Conservation (phyloP, 768 basidiomycete genomes). For the Rhizopogon roseolus region DNA sequence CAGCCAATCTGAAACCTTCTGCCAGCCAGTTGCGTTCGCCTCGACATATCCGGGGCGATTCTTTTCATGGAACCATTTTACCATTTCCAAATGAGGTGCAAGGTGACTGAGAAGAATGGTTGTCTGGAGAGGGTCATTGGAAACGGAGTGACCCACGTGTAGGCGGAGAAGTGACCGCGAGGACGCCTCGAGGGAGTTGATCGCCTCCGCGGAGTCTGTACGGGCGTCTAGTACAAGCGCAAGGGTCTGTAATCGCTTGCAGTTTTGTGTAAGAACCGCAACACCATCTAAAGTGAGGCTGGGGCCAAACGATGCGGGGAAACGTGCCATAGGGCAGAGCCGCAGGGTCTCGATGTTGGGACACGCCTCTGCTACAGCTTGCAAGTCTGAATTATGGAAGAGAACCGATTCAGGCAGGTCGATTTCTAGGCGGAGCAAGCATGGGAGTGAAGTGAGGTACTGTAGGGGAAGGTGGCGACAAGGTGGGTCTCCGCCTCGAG, state of each 20-base stretch:
- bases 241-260: conserved; percentile 60
- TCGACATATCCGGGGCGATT: conserved; percentile 69
- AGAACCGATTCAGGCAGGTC: conserved; percentile 76
- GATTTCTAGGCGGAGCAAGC: conserved; percentile 60
- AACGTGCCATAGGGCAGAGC: conserved; percentile 65
- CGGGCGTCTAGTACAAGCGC: conserved; percentile 60
- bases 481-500: conserved; percentile 55
- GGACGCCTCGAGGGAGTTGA: conserved; percentile 43
- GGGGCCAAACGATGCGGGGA: conserved; percentile 45
- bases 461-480: conserved; percentile 59
- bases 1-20: conserved; percentile 59
- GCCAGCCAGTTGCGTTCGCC: conserved; percentile 63
- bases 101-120: conserved; percentile 75
- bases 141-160: conserved; percentile 73
- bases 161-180: conserved; percentile 66
- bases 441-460: conserved; percentile 47
- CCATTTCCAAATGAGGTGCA: conserved; percentile 60
- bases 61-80: conserved; percentile 78
- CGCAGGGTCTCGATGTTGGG: conserved; percentile 67
- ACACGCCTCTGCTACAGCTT: conserved; percentile 52
- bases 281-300: conserved; percentile 65
- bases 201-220: conserved; percentile 38
- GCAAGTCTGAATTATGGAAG: conserved; percentile 58
- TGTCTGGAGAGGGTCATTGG: conserved; percentile 61
- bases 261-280: conserved; percentile 50